A percentile compares a stretch with the other conserved stretches of the same genome.
Evolutionary conservation across 2,329 filamentous ascomycete genomes (phyloP).

Genomic region (Fusarium agapanthi): DNA sequence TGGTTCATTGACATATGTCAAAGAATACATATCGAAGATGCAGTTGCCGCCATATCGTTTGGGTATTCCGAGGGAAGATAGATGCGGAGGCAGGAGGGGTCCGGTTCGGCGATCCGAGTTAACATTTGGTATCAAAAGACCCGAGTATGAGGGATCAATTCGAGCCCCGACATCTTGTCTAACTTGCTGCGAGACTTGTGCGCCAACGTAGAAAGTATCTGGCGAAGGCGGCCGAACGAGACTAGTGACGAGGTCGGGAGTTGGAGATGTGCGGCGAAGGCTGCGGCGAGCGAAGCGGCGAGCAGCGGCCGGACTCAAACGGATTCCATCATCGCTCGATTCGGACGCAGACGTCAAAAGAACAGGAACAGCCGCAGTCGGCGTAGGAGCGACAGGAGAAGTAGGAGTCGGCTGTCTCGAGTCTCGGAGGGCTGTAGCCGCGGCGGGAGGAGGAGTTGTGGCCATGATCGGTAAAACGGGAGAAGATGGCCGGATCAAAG

Average conservation of each 20-base stretch:
- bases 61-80: conserved; percentile 51
- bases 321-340: conserved; percentile 49
- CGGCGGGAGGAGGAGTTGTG: conserved; percentile 32
- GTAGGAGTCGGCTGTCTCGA: conserved; percentile 23
- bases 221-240: conserved; percentile 51
- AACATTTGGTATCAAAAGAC: conserved; percentile 34
- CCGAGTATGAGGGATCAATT: conserved; percentile 20
- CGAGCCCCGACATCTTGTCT: conserved; percentile 30
- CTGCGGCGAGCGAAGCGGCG: conserved; percentile 50
- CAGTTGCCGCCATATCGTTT: conserved; percentile 49
- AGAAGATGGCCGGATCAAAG: neutral
- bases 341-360: conserved; percentile 43
- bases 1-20: conserved; percentile 54
- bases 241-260: conserved; percentile 52
- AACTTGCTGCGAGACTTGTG: conserved; percentile 39
- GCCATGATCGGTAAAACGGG: conserved; percentile 25
- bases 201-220: conserved; percentile 46
- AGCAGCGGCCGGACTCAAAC: conserved; percentile 47
- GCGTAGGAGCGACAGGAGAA: conserved; percentile 4
- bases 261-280: conserved; percentile 48
- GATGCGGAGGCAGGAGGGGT: conserved; percentile 48
- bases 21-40: conserved; percentile 56
- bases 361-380: neutral
- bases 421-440: conserved; percentile 6
- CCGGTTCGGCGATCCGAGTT: conserved; percentile 45